A percentile compares a stretch with the other conserved stretches of the same genome.
These are phyloP conservation scores for Sophora flavescens DNA, from an alignment of 306 rosid genomes.

Conservation along the genomic window DNA sequence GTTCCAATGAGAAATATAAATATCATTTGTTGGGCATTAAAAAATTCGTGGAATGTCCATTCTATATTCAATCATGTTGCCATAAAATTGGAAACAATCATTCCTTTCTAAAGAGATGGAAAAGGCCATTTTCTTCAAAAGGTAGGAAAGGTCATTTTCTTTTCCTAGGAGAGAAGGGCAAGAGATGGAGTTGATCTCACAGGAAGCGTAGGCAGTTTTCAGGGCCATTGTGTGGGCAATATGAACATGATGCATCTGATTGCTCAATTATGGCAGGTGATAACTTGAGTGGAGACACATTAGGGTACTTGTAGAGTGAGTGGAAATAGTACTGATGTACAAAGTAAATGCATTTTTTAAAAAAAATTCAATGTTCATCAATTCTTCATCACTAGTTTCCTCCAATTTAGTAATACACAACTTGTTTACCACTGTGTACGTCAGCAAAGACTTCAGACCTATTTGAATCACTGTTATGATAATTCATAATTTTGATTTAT, in stretches of 20 bases:
- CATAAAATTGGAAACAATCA: no score
- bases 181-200: conserved; percentile 70
- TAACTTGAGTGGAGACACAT: conserved; percentile 63
- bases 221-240: conserved; percentile 68
- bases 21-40: no score
- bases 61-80: no score
- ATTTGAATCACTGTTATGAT: conserved; percentile 28
- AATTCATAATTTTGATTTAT: conserved; percentile 32
- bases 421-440: not conserved
- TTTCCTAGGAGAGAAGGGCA: conserved; percentile 76
- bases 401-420: conserved; percentile 36
- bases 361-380: conserved; percentile 23
- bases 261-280: conserved; percentile 64
- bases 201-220: conserved; percentile 73
- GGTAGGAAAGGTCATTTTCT: no score
- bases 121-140: no score
- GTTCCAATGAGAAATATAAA: no score
- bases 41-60: no score
- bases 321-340: conserved; percentile 39
- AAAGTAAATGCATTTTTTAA: conserved; percentile 48
- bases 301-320: conserved; percentile 59
- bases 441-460: conserved; percentile 32
- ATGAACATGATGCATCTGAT: conserved; percentile 69
- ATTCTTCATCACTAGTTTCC: conserved; percentile 31
- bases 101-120: no score